phyloP scores from a whole-genome alignment of 768 basidiomycete genomes.

The Rhizopogon rudus region DNA sequence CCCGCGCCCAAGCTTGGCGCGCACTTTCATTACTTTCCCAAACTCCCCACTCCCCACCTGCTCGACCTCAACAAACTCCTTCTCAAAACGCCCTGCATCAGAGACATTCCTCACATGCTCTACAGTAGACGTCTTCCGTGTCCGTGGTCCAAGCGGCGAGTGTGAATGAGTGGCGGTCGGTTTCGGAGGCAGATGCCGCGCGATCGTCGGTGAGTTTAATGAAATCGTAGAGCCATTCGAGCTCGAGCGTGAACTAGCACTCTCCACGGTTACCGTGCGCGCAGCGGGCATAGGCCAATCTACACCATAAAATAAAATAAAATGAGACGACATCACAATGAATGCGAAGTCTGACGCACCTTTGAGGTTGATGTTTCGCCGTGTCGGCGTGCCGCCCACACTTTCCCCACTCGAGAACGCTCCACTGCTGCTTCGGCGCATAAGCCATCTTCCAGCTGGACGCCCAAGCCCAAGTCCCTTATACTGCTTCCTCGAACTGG shows the following conservation, averaged over 20 bases:
- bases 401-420: slow-evolving; percentile 73
- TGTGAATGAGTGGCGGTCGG: not conserved
- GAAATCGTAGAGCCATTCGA: slow-evolving; percentile 47
- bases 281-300: slow-evolving; percentile 55
- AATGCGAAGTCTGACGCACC: not conserved
- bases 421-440: slow-evolving; percentile 77
- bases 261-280: slow-evolving; percentile 37
- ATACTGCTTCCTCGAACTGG: slow-evolving; percentile 54
- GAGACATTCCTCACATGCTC: slow-evolving; percentile 23
- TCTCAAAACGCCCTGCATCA: slow-evolving; percentile 68
- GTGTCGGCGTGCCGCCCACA: slow-evolving; percentile 59
- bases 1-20: slow-evolving; percentile 46
- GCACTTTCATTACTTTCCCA: slow-evolving; percentile 86
- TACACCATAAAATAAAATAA: slow-evolving; percentile 16
- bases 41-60: slow-evolving; percentile 90
- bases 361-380: slow-evolving; percentile 44
- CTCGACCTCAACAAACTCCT: slow-evolving; percentile 74
- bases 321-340: not conserved
- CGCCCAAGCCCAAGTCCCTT: slow-evolving; percentile 63
- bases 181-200: slow-evolving; percentile 27
- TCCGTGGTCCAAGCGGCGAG: slow-evolving; percentile 3
- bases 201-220: slow-evolving; percentile 42
- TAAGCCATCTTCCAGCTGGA: slow-evolving; percentile 50
- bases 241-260: slow-evolving; percentile 53
- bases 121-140: slow-evolving; percentile 18